Evolutionary conservation across 2,329 filamentous ascomycete species (phyloP).

Genomic region (Paraphoma chrysanthemicola): DNA sequence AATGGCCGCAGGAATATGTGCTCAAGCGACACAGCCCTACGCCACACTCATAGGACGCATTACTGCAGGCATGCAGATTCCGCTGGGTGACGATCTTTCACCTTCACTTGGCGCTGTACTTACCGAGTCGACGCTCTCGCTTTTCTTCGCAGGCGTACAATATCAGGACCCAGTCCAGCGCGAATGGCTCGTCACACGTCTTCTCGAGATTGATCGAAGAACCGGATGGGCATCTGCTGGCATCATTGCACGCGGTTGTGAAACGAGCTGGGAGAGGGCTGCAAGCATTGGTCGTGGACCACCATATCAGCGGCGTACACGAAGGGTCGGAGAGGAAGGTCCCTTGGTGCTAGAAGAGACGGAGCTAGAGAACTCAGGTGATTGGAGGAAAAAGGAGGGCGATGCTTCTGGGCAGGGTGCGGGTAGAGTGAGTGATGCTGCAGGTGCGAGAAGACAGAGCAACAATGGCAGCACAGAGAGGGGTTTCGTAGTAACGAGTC

Average conservation of each 20-base stretch:
- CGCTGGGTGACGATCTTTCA: conserved; percentile 61
- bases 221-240: conserved; percentile 88
- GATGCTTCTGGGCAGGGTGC: conserved; percentile 14
- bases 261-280: conserved; percentile 81
- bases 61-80: conserved; percentile 68
- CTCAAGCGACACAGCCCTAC: conserved; percentile 72
- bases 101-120: conserved; percentile 81
- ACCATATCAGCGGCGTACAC: conserved; percentile 61
- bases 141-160: conserved; percentile 88
- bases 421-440: conserved; percentile 6
- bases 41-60: conserved; percentile 82
- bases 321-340: conserved; percentile 25
- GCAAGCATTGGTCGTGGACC: conserved; percentile 77
- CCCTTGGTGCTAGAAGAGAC: conserved; percentile 22
- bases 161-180: conserved; percentile 76
- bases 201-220: conserved; percentile 77
- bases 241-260: conserved; percentile 83
- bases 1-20: conserved; percentile 81
- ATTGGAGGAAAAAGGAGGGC: conserved; percentile 16
- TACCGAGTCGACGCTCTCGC: conserved; percentile 79
- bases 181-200: conserved; percentile 75
- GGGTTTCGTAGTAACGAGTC: conserved; percentile 64
- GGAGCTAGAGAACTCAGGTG: not conserved
- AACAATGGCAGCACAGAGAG: conserved; percentile 18
- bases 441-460: conserved; percentile 20